A percentile compares a stretch with the other conserved stretches of the same genome.
phyloP scores from a whole-genome alignment of 1,139 yeast genomes.

The Suhomyces chickasaworum region DNA sequence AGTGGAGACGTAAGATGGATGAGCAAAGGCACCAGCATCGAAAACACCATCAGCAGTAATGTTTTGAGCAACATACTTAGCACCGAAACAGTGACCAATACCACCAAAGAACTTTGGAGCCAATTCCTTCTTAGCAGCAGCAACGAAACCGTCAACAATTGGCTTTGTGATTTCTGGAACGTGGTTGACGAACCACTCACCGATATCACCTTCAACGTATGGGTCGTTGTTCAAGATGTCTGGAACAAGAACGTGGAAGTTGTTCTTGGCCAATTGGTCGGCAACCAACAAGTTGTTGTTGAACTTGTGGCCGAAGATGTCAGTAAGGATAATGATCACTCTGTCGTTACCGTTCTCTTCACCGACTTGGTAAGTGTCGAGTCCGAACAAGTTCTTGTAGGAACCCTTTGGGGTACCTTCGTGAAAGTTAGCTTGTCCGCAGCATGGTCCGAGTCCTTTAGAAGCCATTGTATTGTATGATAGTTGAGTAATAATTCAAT shows the following conservation, averaged over 20 bases:
- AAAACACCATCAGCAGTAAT: constrained; percentile 49
- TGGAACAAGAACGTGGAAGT: constrained; percentile 68
- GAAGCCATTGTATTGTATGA: constrained; percentile 47
- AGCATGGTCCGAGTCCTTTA: constrained; percentile 54
- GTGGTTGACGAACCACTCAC: constrained; percentile 60
- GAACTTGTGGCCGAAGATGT: constrained; percentile 63
- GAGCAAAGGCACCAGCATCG: constrained; percentile 72
- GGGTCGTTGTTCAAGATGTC: constrained; percentile 69
- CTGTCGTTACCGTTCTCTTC: constrained; percentile 39
- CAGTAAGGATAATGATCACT: constrained; percentile 66
- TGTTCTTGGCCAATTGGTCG: constrained; percentile 59
- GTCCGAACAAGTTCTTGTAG: constrained; percentile 44
- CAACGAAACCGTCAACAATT: constrained; percentile 45
- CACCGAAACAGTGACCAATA: constrained; percentile 87
- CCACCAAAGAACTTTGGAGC: constrained; percentile 57
- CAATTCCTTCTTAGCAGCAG: constrained; percentile 41
- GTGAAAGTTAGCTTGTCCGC: constrained; percentile 45
- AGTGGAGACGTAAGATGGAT: constrained; percentile 69
- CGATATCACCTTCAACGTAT: constrained; percentile 30
- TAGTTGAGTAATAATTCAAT: background rate
- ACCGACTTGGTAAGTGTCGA: constrained; percentile 61
- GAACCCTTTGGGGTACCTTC: constrained; percentile 55
- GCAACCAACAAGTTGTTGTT: constrained; percentile 65
- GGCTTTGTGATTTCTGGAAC: constrained; percentile 44
- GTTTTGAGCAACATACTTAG: constrained; percentile 61